Base-by-base conservation (phyloP, 2,329 filamentous ascomycete genomes). In the Trichoderma sp. region DNA sequence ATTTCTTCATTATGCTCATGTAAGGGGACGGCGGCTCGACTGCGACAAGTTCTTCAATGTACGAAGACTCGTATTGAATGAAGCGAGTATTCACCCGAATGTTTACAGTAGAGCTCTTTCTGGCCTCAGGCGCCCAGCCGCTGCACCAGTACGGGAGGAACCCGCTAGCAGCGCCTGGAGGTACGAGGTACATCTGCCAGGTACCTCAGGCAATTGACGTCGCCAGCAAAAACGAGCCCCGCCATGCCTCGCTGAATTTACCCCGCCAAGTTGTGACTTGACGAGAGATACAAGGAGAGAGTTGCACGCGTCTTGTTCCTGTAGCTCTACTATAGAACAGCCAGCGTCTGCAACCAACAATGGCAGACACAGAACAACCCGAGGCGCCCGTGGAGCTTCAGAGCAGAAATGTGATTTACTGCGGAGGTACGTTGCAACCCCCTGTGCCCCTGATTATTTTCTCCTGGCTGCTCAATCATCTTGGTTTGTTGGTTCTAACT, bases 331-430 rank as follows among this genome's bases (percentile, higher is more conserved):
- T 34, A 5, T 34, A 36, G 34, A 71, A 73, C 53, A 57, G 68
- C 69, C 72, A 69, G 70, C 74, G 74, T 76, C 76, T 77, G 73
- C 75, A 78, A 36, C 36, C 34, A 56, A 76, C 75, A 74, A 89
- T 89, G 88, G 86, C 87, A 77, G 88, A 89, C 76, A 81, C 81
- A 70, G 86, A 88, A 75, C 82, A 85, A 71, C 74, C 82, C 73
- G 86, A 86, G 68, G 81, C 75, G 68, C 76, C 79, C 64, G 75
- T 80, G 70, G 86, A 87, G 80, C 84, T 84, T 57, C 86, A 88
- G 77, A 80, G 83, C 76, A 84, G 87, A 74, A 82, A 84, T 77
- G 85, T 89, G 68, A 78, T 82, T 65, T 90, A 90, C 81, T 90
- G 88, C 76, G 87, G 86, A 75, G 87, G 88, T 89, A 86, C 79